Evolutionary conservation across 2,329 filamentous ascomycete species (phyloP), one percentile per base, ranked within the genome.

Genomic region (Fusarium haematococcum): DNA sequence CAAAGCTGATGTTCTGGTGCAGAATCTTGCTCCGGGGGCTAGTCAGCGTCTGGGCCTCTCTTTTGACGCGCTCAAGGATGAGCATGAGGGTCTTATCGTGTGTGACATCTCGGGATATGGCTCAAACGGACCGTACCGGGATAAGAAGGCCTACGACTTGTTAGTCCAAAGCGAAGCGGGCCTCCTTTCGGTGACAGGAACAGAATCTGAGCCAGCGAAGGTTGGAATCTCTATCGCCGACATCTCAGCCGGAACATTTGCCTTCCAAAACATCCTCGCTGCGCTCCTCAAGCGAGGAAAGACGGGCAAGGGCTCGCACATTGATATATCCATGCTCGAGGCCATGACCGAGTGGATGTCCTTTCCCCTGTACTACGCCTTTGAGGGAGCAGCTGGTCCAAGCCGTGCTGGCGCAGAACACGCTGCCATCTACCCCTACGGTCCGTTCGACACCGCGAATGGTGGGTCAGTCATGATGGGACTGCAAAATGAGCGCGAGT

Each of bases 271-370:
- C 63, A 88, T 89, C 41, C 79, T 89, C 5, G 85, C 85, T 0
- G 88, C 88, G 0, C 69, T 89, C 5, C 74, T 88, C 23, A 85
- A 87, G 72, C 84, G 88, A 1, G 80, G 78, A 1, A 88, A 85
- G 71, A 87, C 87, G 0, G 86, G 87, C 0, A 79, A 80, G 33
- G 88, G 88, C 0, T 85, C 83, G 35, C 82, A 84, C 20, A 83
- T 90, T 23, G 88, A 90, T 50, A 86, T 90, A 18, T 88, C 87
- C 2, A 90, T 90, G 88, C 81, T 90, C 9, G 88, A 90, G 75
- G 85, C 85, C 57, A 88, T 90, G 87, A 83, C 86, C 0, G 88
- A 90, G 74, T 90, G 89, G 88, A 90, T 90, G 88, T 81, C 81
- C 0, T 90, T 89, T 57, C 88, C 88, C 0, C 77, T 89, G 74